A percentile compares a stretch with the other conserved stretches of the same genome.
These are phyloP conservation scores for Jaltomata sinuosa DNA, from an alignment of 257 asterid genomes.

Conservation along the genomic window DNA sequence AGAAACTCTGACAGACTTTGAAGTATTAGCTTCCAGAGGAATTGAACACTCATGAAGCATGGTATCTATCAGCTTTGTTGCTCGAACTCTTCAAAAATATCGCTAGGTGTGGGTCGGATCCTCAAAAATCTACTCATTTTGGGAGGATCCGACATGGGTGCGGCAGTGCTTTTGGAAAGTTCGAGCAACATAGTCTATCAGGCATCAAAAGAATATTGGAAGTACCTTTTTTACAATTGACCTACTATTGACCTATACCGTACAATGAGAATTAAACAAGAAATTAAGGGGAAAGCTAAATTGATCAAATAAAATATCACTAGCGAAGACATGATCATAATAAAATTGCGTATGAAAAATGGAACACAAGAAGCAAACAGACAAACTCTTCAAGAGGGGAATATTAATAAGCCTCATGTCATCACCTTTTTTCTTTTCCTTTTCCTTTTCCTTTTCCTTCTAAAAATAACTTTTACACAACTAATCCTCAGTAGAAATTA, in stretches of 20 bases:
- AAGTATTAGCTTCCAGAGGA: not conserved
- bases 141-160: no score
- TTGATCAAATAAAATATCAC: not conserved
- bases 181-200: no score
- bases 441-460: not conserved
- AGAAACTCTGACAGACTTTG: not conserved
- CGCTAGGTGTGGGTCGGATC: no score
- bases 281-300: not conserved
- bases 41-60: not conserved
- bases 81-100: no score
- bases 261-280: not conserved
- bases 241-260: not conserved
- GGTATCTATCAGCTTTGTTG: no score
- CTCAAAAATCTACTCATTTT: no score
- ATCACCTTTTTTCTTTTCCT: not conserved
- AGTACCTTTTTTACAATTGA: no score
- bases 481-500: not conserved
- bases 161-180: no score
- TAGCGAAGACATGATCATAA: not conserved
- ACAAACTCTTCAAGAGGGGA: not conserved
- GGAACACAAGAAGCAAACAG: not conserved
- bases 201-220: not conserved
- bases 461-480: not conserved
- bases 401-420: not conserved
- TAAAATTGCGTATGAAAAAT: not conserved